A percentile compares a stretch with the other conserved stretches of the same genome.
Evolutionary conservation across 2,329 filamentous ascomycete genomes (phyloP).

Genomic region (Aspergillus fumigatiaffinis): DNA sequence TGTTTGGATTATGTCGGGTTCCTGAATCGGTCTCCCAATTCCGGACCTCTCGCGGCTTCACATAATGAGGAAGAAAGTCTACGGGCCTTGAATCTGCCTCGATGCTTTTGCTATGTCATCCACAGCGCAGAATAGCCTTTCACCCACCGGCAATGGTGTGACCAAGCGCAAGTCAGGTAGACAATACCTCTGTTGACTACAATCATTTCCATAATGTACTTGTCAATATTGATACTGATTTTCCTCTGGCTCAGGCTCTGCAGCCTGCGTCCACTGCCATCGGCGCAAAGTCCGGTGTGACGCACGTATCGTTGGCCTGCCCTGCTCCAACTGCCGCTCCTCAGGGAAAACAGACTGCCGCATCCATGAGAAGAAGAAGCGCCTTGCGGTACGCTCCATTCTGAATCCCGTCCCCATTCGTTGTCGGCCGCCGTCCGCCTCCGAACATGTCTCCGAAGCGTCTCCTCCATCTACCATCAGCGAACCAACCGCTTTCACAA

Average conservation of each 20-base stretch:
- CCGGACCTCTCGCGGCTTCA: neutral
- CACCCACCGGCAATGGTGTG: conserved; percentile 32
- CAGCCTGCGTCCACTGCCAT: conserved; percentile 49
- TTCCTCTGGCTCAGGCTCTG: conserved; percentile 28
- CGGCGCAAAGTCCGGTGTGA: conserved; percentile 52
- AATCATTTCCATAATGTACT: neutral
- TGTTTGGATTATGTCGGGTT: neutral
- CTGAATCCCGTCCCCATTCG: conserved; percentile 47
- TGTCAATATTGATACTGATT: neutral
- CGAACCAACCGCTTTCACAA: conserved; percentile 24
- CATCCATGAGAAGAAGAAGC: conserved; percentile 51
- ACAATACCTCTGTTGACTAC: neutral
- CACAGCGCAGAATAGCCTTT: conserved; percentile 29
- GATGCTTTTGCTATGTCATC: conserved; percentile 35
- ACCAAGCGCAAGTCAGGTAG: conserved; percentile 39
- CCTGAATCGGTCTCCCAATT: conserved; percentile 4
- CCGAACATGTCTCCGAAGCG: conserved; percentile 20
- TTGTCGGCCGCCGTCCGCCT: conserved; percentile 32
- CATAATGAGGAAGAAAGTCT: conserved; percentile 12
- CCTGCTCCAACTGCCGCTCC: conserved; percentile 48
- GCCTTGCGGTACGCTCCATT: conserved; percentile 38
- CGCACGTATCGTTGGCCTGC: conserved; percentile 44
- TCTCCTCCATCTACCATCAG: conserved; percentile 15
- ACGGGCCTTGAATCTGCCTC: conserved; percentile 14
- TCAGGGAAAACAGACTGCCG: conserved; percentile 42